Evolutionary conservation across 108 stramenopile species (phyloP).

Genomic region (Skeletonema costatum): DNA sequence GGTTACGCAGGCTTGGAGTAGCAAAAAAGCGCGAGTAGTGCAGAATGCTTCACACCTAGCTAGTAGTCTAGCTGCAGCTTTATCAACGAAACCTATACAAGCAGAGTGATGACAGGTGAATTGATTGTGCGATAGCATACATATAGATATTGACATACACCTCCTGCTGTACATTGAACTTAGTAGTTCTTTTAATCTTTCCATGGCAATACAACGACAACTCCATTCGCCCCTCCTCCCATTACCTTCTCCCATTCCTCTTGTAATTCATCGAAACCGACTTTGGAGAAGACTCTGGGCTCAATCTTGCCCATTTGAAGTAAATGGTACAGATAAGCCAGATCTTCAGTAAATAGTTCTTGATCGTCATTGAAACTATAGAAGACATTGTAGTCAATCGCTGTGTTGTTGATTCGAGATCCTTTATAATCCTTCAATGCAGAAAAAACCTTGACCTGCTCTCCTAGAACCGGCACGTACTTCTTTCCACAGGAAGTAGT

Average conservation of each 20-base stretch:
- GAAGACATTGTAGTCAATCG: background rate
- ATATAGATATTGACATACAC: too few species aligned
- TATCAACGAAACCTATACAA: too few species aligned
- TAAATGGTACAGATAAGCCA: background rate
- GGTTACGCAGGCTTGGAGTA: too few species aligned
- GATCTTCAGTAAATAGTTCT: background rate
- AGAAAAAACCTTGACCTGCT: background rate
- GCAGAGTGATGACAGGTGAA: too few species aligned
- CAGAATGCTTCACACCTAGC: too few species aligned
- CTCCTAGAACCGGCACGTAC: background rate
- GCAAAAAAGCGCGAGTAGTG: too few species aligned
- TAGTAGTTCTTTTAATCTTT: background rate
- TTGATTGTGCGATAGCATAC: too few species aligned
- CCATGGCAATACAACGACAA: background rate
- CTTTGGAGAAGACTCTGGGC: constrained; percentile 60
- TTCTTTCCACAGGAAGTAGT: background rate
- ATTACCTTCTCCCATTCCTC: background rate
- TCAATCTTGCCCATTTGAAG: constrained; percentile 56
- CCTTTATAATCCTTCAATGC: background rate
- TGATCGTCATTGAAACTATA: background rate
- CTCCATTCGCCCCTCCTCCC: background rate
- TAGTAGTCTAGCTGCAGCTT: too few species aligned
- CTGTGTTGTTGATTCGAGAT: background rate
- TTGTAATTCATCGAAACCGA: constrained; percentile 59
- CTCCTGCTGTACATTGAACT: too few species aligned